These are phyloP conservation scores for Nicotiana otophora DNA, from an alignment of 257 asterid species.

Conservation along the genomic window DNA sequence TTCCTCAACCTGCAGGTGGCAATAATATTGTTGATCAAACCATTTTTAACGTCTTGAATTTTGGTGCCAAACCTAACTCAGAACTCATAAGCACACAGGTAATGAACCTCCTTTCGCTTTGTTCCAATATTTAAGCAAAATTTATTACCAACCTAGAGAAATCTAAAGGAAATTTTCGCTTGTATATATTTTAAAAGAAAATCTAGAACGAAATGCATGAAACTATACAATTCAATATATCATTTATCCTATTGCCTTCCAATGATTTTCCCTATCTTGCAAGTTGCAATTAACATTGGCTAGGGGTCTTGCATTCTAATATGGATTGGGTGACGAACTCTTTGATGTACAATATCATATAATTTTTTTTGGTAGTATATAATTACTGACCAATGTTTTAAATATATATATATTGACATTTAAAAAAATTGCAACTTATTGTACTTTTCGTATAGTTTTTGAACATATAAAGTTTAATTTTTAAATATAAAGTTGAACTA, in stretches of 20 bases:
- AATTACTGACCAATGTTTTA: too few relatives aligned
- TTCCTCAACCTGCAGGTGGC: not conserved
- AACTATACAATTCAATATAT: not conserved
- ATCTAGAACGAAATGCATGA: not conserved
- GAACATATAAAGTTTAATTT: too few relatives aligned
- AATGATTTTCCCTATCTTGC: not conserved
- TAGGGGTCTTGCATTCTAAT: not conserved
- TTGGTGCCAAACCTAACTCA: slow-evolving; percentile 46
- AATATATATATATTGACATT: too few relatives aligned
- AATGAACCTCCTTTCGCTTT: not conserved
- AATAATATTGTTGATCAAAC: not conserved
- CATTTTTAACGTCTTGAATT: slow-evolving; percentile 37
- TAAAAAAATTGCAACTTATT: too few relatives aligned
- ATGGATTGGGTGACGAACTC: not conserved
- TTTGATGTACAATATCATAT: not conserved
- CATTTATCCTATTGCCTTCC: not conserved
- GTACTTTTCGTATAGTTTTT: too few relatives aligned
- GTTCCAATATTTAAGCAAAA: not conserved
- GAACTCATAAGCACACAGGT: slow-evolving; percentile 35
- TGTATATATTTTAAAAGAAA: not conserved
- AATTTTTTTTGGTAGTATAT: too few relatives aligned
- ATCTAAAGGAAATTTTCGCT: not conserved
- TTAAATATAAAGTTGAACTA: too few relatives aligned
- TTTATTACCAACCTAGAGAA: not conserved
- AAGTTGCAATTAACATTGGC: not conserved